These are phyloP conservation scores for Paramecium sexaurelia DNA, from an alignment of 73 alveolate species.

Conservation along the genomic window DNA sequence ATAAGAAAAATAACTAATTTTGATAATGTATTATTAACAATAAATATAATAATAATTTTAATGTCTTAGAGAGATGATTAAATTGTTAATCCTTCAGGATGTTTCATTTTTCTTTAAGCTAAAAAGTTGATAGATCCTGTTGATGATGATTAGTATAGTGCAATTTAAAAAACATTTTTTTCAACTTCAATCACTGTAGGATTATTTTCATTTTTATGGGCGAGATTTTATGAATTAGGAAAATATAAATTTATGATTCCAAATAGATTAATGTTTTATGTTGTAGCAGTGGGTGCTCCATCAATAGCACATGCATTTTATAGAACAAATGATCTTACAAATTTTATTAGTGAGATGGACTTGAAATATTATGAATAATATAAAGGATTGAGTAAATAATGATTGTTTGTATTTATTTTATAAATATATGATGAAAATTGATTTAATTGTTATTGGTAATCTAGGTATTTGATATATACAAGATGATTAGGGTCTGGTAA, in stretches of 20 bases:
- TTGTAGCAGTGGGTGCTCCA: conserved; percentile 10
- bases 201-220: conserved; percentile 41
- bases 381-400: background rate
- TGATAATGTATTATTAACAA: background rate
- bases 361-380: background rate
- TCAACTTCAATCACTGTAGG: background rate
- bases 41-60: background rate
- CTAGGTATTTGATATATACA: conserved; percentile 30
- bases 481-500: conserved; percentile 55
- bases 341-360: conserved; percentile 7
- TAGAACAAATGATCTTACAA: background rate
- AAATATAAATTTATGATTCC: conserved; percentile 55
- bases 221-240: conserved; percentile 58
- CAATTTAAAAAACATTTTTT: background rate
- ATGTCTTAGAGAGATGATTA: background rate
- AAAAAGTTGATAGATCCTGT: conserved; percentile 8
- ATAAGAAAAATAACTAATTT: conserved; percentile 39
- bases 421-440: conserved; percentile 39
- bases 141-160: conserved; percentile 14
- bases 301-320: conserved; percentile 34
- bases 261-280: conserved; percentile 38
- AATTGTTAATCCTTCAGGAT: conserved; percentile 32
- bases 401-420: background rate
- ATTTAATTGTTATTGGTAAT: conserved; percentile 46
- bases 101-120: background rate